Evolutionary conservation across 805 yeast genomes (phyloP), one percentile per base, ranked within the genome.

Genomic region (Kodamaea kaohsiungensis): DNA sequence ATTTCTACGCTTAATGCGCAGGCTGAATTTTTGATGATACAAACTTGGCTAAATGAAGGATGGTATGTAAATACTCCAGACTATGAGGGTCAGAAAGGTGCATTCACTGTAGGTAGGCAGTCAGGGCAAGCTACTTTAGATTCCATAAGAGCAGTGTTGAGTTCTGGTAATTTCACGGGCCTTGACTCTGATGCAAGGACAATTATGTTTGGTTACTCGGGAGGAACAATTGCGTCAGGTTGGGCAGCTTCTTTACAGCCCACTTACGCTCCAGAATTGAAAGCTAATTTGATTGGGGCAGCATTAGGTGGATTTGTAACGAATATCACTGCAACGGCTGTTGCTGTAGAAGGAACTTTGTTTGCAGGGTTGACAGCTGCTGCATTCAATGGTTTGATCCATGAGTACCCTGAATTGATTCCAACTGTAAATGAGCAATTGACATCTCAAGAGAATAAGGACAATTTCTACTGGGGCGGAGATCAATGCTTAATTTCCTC

Each of bases 261-360:
- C 3, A n/a, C 46, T 7, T 65, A 65, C 42, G 69, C 70, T 0
- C 69, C 68, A 0, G 67, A 65, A 16, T 57, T 64, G 38, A 42
- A 45, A 15, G 18, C 16, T 8, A 49, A 49, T 12, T 46, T 58
- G 38, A 8, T 63, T 57, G 78, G 76, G 10, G 73, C 64, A 7
- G 72, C 72, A 1, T 30, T 70, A 8, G 77, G 77, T 8, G 77
- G 77, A 2, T 63, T 70, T 60, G 71, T 68, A 10, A 64, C 72
- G 12, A 69, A 72, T 51, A 57, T 71, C 27, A 68, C 71, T 7
- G 64, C 63, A 18, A 63, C 69, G 1, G 64, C 65, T 1, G 58
- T 49, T 15, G 56, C 60, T 8, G 58, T 63, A 15, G 71, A 68
- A 27, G 71, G 72, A 1, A 59, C 62, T 3, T 7, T 61, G 1